These are phyloP conservation scores for Asterochloris erici DNA, from an alignment of 139 green algal species.

Conservation along the genomic window DNA sequence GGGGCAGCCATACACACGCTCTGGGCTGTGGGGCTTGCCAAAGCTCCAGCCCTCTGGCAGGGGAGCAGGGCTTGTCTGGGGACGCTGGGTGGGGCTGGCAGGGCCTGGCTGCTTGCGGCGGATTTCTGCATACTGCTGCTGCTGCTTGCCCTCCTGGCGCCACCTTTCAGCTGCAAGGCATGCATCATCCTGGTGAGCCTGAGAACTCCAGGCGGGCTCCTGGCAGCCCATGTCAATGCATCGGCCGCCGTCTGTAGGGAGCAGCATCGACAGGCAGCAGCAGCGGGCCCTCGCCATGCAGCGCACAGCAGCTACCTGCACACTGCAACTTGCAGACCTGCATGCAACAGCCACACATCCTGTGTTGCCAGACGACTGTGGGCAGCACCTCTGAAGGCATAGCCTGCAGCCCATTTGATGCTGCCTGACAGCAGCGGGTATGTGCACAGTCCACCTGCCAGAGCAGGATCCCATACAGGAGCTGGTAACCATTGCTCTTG, in stretches of 20 bases:
- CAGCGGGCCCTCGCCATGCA: too few relatives aligned
- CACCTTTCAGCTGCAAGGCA: slow-evolving; percentile 8
- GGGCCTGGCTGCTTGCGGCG: neutral
- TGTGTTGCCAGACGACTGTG: too few relatives aligned
- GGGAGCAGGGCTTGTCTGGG: neutral
- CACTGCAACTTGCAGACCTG: too few relatives aligned
- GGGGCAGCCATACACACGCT: neutral
- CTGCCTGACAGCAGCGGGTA: neutral
- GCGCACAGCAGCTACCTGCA: too few relatives aligned
- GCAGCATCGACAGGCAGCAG: too few relatives aligned
- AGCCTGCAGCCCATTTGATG: neutral
- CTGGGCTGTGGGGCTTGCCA: neutral
- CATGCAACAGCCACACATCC: too few relatives aligned
- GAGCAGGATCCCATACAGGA: too few relatives aligned
- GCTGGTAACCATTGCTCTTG: neutral
- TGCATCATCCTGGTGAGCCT: neutral
- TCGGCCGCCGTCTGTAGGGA: neutral
- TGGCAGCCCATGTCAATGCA: neutral
- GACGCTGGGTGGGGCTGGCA: neutral
- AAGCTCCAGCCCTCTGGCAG: slow-evolving; percentile 1
- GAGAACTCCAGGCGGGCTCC: neutral
- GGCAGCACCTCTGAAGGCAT: too few relatives aligned
- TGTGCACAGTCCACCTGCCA: neutral
- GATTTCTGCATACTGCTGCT: slow-evolving; percentile 19
- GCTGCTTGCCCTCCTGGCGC: slow-evolving; percentile 18